phyloP scores from a whole-genome alignment of 1,284 basidiomycete species.

The Anthracocystis walkeri region DNA sequence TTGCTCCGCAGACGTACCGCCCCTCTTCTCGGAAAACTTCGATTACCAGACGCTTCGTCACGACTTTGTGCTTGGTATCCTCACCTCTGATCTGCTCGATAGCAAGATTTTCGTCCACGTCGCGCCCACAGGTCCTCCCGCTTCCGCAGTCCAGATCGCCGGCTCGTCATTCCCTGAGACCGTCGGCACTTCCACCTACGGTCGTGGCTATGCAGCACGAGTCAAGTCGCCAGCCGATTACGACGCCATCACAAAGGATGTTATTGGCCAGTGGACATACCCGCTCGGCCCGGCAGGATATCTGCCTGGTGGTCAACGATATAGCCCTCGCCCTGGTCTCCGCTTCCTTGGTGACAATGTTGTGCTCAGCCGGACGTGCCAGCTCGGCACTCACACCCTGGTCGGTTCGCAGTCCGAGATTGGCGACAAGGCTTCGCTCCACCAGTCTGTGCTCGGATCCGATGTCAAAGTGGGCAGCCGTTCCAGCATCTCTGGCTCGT shows the following conservation, averaged over 20 bases:
- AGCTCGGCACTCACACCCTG: constrained; percentile 49
- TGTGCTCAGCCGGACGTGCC: constrained; percentile 47
- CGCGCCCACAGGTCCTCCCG: constrained; percentile 70
- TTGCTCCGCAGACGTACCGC: constrained; percentile 86
- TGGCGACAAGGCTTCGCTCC: constrained; percentile 76
- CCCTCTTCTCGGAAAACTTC: constrained; percentile 98
- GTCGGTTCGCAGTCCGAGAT: constrained; percentile 49
- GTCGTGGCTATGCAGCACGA: constrained; percentile 71
- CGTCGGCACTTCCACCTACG: constrained; percentile 81
- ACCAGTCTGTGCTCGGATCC: constrained; percentile 80
- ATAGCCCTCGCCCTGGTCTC: constrained; percentile 40
- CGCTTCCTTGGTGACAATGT: constrained; percentile 57
- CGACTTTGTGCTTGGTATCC: constrained; percentile 95
- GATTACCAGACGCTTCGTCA: constrained; percentile 91
- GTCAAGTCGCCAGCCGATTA: constrained; percentile 61
- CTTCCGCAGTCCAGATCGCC: constrained; percentile 34
- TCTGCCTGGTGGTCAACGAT: constrained; percentile 77
- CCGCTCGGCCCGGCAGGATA: constrained; percentile 94
- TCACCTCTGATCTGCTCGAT: constrained; percentile 93
- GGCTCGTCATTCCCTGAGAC: constrained; percentile 77
- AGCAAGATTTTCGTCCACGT: constrained; percentile 93
- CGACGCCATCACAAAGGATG: constrained; percentile 76
- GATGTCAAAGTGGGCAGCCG: constrained; percentile 76
- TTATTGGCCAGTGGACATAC: constrained; percentile 91
- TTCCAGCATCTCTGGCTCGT: constrained; percentile 48